Conservation (phyloP, 1,284 basidiomycete genomes). For the Ganoderma meredithae region DNA sequence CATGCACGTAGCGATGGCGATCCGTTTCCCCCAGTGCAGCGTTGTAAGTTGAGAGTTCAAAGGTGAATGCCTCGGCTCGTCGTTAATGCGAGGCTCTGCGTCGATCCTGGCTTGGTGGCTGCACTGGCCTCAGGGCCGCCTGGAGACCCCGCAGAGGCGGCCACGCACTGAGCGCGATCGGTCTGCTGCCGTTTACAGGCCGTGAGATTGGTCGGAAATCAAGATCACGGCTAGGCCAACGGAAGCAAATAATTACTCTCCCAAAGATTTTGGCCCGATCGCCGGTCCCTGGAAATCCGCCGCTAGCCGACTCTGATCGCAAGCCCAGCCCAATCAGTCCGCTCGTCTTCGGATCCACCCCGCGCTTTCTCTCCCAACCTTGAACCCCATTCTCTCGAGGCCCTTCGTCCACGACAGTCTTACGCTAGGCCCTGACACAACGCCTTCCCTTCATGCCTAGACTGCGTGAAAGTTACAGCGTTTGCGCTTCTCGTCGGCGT, state of each 20-base stretch:
- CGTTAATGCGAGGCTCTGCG: conserved; percentile 7
- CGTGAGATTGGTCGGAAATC: background rate
- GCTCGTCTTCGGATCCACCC: background rate
- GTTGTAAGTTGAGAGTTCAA: conserved; percentile 24
- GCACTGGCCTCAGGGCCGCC: background rate
- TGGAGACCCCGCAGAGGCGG: conserved; percentile 12
- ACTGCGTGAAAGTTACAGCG: conserved; percentile 5
- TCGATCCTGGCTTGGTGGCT: conserved; percentile 17
- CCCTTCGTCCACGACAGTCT: background rate
- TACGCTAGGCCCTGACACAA: conserved; percentile 15
- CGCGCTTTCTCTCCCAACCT: background rate
- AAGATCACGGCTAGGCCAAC: conserved; percentile 22
- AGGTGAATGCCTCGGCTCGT: conserved; percentile 4
- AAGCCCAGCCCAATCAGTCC: background rate
- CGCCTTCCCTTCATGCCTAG: conserved; percentile 20
- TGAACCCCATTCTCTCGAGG: background rate
- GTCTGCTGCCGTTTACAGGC: background rate
- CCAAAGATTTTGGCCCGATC: conserved; percentile 14
- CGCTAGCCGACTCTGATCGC: background rate
- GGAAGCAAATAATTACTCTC: conserved; percentile 27
- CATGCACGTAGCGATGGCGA: conserved; percentile 28
- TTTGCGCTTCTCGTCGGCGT: conserved; percentile 11
- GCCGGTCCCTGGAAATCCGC: conserved; percentile 9
- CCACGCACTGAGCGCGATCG: background rate
- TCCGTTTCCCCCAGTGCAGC: conserved; percentile 24